These are phyloP conservation scores for Xylariaceae sp. DNA, from an alignment of 2,329 filamentous ascomycete species.

Conservation along the genomic window DNA sequence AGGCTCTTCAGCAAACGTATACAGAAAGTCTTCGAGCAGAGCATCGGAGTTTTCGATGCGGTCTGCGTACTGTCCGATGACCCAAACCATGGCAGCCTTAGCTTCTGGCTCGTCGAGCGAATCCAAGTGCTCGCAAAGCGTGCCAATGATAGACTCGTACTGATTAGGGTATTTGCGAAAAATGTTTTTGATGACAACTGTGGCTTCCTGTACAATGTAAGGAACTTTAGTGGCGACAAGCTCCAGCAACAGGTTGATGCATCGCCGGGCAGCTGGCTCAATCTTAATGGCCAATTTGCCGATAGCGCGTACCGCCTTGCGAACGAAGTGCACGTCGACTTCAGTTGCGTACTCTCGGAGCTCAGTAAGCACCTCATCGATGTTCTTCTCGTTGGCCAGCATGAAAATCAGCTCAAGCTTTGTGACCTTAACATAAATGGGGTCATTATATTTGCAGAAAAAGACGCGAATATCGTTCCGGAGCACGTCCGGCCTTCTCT, in stretches of 20 bases:
- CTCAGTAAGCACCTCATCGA: slow-evolving; percentile 90
- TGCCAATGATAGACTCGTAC: slow-evolving; percentile 96
- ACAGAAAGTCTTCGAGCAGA: slow-evolving; percentile 89
- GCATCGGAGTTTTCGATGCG: slow-evolving; percentile 96
- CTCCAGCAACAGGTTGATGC: slow-evolving; percentile 88
- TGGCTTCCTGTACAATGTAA: slow-evolving; percentile 98
- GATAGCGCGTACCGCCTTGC: slow-evolving; percentile 94
- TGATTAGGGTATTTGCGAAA: slow-evolving; percentile 99
- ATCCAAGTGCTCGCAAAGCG: slow-evolving; percentile 92
- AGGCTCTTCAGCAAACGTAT: slow-evolving; percentile 88
- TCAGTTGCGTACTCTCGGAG: slow-evolving; percentile 95
- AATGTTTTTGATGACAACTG: slow-evolving; percentile 97
- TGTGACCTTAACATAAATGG: slow-evolving; percentile 98
- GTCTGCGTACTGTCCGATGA: slow-evolving; percentile 96
- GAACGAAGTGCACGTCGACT: slow-evolving; percentile 97
- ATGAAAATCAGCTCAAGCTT: slow-evolving; percentile 99
- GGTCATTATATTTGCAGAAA: slow-evolving; percentile 99
- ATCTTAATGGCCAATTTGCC: slow-evolving; percentile 99
- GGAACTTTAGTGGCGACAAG: slow-evolving; percentile 97
- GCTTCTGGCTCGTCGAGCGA: slow-evolving; percentile 96
- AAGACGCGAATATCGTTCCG: slow-evolving; percentile 97
- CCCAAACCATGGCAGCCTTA: slow-evolving; percentile 98
- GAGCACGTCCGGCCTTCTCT: slow-evolving; percentile 86
- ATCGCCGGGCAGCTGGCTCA: slow-evolving; percentile 83
- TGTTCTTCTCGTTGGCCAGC: slow-evolving; percentile 93